Base-by-base conservation (phyloP, 73 alveolate species). In the Tetrahymena thermophila region DNA sequence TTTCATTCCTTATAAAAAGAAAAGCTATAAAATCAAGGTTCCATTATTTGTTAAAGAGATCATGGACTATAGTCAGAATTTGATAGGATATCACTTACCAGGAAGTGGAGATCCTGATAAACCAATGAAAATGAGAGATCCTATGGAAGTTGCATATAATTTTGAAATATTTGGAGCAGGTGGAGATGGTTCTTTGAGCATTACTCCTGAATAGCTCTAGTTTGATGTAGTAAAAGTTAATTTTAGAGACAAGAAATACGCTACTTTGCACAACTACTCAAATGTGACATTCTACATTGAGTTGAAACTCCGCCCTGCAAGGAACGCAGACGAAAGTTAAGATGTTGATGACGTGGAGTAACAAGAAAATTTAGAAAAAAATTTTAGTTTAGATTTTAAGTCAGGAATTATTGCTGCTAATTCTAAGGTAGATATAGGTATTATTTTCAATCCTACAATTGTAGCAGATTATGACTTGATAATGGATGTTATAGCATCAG, bases 161-260 rank as follows among this genome's bases (percentile, higher is more conserved):
- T 84, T 98, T 93, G 98, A 96, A 94, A 95, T 98, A 56, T 93
- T 97, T 84, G 99, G 99, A 1, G 98, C 98, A 34, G 99, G 99
- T 23, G 98, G 99, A 93, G 99, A 98, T 97, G 99, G 99, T 1
- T 94, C 94, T 31, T 95, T 99, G 89, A 94, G 97, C 56, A 97
- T 99, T n/a, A 97, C 96, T 94, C 99, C 99, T 14, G 96, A 96
- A 56, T 93, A 97, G 55, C 96, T 98, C 19, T 99, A 99, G 94
- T 99, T 98, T 94, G 99, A 99, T 17, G 98, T 99, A 0, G 99
- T 99, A 40, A 98, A 99, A 93, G 99, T 98, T 28, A 99, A 99
- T 25, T 99, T 99, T 95, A 96, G 97, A 85, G 97, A 98, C 85
- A 98, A 98, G 93, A 95, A 98, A 93, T 94, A 97, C 71, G 98